These are phyloP conservation scores for Rhinocladiella similis DNA, from an alignment of 2,329 filamentous ascomycete genomes.

Conservation along the genomic window DNA sequence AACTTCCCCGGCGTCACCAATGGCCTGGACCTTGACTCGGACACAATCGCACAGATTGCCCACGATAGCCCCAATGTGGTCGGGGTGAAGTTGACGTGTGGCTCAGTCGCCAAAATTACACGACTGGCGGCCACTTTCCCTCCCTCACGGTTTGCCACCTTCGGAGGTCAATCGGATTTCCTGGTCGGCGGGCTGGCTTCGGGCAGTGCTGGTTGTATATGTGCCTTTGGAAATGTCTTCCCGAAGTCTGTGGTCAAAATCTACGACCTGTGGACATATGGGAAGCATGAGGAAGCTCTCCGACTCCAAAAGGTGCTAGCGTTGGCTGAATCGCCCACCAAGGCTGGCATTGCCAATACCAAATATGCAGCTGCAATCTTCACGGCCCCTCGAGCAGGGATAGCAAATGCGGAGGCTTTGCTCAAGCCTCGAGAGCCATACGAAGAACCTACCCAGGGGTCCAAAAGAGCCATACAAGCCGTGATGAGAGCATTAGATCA, in stretches of 20 bases:
- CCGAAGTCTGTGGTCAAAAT: conserved; percentile 57
- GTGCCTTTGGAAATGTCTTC: conserved; percentile 59
- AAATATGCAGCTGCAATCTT: conserved; percentile 67
- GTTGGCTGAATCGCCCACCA: conserved; percentile 64
- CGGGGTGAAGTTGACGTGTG: conserved; percentile 67
- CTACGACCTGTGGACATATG: conserved; percentile 60
- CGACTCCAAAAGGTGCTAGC: conserved; percentile 62
- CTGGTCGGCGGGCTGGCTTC: conserved; percentile 57
- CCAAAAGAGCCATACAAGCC: conserved; percentile 43
- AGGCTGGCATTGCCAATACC: conserved; percentile 65
- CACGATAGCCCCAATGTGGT: conserved; percentile 55
- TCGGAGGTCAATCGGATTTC: conserved; percentile 73
- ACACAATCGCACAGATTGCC: conserved; percentile 57
- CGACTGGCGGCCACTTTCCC: conserved; percentile 54
- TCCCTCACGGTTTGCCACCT: conserved; percentile 62
- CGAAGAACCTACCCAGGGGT: conserved; percentile 44
- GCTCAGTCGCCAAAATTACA: conserved; percentile 60
- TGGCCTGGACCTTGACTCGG: conserved; percentile 67
- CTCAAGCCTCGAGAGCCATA: conserved; percentile 61
- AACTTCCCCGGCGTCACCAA: conserved; percentile 70
- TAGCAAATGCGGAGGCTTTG: conserved; percentile 60
- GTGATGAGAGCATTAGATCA: conserved; percentile 31
- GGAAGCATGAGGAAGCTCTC: conserved; percentile 59
- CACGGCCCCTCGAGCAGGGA: conserved; percentile 59
- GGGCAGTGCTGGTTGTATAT: conserved; percentile 57